Evolutionary conservation across 345 rosid genomes (phyloP).

Genomic region (Brassica juncea): DNA sequence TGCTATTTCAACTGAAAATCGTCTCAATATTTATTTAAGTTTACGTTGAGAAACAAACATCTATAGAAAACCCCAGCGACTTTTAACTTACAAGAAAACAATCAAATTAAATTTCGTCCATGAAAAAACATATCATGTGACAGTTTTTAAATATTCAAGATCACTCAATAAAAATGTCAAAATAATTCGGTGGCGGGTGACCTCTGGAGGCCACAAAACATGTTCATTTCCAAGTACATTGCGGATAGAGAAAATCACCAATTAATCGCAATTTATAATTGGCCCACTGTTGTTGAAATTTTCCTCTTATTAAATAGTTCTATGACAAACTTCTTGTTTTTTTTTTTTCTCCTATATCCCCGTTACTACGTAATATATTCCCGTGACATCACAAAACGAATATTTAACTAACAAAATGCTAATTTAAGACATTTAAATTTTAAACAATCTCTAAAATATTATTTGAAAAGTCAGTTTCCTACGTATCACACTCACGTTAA

Average conservation of each 20-base stretch:
- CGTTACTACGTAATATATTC: slow-evolving; percentile 23
- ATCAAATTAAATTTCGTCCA: neutral
- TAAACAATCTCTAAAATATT: neutral
- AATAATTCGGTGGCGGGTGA: neutral
- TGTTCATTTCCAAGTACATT: slow-evolving; percentile 5
- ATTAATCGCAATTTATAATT: neutral
- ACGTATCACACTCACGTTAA: no score
- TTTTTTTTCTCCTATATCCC: neutral
- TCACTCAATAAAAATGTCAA: neutral
- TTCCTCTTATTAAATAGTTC: neutral
- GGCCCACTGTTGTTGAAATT: slow-evolving; percentile 13
- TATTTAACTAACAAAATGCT: neutral
- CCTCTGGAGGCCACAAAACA: neutral
- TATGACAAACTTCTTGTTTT: slow-evolving; percentile 16
- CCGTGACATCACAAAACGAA: slow-evolving; percentile 17
- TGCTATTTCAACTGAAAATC: no score
- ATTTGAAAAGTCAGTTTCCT: no score
- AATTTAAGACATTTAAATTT: neutral
- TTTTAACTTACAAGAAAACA: neutral
- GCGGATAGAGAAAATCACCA: neutral
- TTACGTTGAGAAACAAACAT: neutral
- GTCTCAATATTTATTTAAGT: neutral
- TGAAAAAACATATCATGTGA: neutral
- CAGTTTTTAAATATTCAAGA: neutral
- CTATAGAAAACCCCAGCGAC: neutral